These are phyloP conservation scores for Talaromyces albobiverticillius DNA, from an alignment of 2,329 filamentous ascomycete genomes.

Conservation along the genomic window DNA sequence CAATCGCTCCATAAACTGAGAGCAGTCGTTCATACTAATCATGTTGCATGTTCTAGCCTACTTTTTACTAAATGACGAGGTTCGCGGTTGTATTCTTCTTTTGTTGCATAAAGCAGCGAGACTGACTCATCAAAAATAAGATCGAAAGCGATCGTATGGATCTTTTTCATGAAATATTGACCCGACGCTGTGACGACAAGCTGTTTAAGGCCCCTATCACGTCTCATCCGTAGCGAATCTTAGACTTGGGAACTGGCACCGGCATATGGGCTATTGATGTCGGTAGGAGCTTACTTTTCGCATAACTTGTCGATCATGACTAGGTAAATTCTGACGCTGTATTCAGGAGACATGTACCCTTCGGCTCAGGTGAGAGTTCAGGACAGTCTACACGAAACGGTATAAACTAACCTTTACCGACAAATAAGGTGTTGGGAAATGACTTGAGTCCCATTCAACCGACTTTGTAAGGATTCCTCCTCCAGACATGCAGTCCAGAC, in stretches of 20 bases:
- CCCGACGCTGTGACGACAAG: conserved; percentile 46
- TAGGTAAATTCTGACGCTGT: not conserved
- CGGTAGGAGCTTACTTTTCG: no score
- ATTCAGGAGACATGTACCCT: conserved; percentile 9
- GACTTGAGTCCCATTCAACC: conserved; percentile 16
- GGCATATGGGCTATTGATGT: conserved; percentile 22
- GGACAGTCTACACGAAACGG: not conserved
- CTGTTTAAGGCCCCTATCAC: conserved; percentile 47
- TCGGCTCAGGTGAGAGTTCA: not conserved
- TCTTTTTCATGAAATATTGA: conserved; percentile 38
- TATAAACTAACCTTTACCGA: not conserved
- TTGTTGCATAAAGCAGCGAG: conserved; percentile 1
- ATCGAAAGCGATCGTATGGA: conserved; percentile 21
- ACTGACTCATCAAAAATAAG: conserved; percentile 7
- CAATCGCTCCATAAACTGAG: not conserved
- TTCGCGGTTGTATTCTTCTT: not conserved
- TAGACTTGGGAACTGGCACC: conserved; percentile 49
- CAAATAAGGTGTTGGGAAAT: conserved; percentile 12
- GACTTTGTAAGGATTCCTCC: conserved; percentile 2
- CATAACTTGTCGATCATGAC: not conserved
- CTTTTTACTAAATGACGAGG: conserved; percentile 13
- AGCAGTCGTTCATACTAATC: not conserved
- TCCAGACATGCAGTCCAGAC: no score
- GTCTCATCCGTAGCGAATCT: conserved; percentile 36
- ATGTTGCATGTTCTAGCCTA: conserved; percentile 5